phyloP scores from a whole-genome alignment of 768 basidiomycete genomes.

The Mycena belliarum region DNA sequence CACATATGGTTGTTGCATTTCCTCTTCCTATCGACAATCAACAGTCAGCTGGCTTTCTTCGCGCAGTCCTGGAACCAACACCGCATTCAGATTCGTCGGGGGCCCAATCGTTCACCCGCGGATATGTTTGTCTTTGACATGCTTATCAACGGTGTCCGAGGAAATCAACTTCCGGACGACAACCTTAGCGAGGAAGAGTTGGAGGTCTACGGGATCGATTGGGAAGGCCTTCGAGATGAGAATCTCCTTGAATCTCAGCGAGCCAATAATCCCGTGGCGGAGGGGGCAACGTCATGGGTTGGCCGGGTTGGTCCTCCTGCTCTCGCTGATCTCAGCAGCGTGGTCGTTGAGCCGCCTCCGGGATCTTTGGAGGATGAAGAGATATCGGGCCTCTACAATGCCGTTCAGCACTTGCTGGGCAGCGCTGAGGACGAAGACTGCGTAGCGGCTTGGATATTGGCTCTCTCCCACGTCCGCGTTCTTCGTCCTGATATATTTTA shows the following conservation, averaged over 20 bases:
- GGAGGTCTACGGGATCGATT: constrained; percentile 22
- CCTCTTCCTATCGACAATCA: constrained; percentile 36
- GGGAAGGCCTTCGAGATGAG: constrained; percentile 12
- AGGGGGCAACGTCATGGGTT: constrained; percentile 4
- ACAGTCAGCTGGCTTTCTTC: constrained; percentile 34
- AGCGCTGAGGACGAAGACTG: not conserved
- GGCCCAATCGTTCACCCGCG: constrained; percentile 21
- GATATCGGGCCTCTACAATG: not conserved
- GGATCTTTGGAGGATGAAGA: not conserved
- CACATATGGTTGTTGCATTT: constrained; percentile 45
- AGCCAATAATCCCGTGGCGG: not conserved
- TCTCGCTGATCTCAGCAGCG: not conserved
- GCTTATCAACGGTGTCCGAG: constrained; percentile 30
- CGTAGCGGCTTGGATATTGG: not conserved
- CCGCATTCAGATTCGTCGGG: constrained; percentile 21
- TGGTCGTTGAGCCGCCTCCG: not conserved
- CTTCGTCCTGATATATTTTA: not conserved
- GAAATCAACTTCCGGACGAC: constrained; percentile 18
- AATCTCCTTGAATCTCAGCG: not conserved
- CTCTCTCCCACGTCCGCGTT: not conserved
- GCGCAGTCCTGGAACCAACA: constrained; percentile 38
- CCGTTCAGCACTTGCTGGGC: not conserved
- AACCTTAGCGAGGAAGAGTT: constrained; percentile 11
- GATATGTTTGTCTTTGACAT: constrained; percentile 33
- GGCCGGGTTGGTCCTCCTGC: not conserved